Conservation (phyloP, 2,329 filamentous ascomycete genomes). For the Sclerotinia borealis region DNA sequence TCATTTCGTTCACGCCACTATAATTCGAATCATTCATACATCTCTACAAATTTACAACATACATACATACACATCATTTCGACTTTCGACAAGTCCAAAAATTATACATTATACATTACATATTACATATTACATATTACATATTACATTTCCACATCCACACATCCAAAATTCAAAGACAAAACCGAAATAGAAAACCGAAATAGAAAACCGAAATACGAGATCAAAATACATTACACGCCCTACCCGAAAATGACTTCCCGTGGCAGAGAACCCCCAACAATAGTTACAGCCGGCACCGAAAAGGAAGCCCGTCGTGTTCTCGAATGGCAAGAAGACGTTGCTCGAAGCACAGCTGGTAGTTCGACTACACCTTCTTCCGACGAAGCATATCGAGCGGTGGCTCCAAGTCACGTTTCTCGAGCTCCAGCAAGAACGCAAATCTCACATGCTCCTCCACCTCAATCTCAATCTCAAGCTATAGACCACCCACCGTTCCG, state of each 20-base stretch:
- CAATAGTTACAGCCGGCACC: slow-evolving; percentile 25
- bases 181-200: too few species aligned
- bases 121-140: neutral
- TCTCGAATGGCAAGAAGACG: slow-evolving; percentile 39
- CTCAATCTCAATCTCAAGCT: neutral
- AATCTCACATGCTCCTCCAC: neutral
- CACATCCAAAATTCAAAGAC: neutral
- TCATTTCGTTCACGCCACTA: neutral
- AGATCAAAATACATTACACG: neutral
- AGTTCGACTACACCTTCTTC: neutral
- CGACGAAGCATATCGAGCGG: neutral
- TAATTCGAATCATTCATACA: neutral
- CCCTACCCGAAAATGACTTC: neutral
- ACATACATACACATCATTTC: neutral
- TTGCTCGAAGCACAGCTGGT: slow-evolving; percentile 29
- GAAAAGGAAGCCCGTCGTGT: slow-evolving; percentile 34
- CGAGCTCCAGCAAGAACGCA: neutral
- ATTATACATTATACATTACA: neutral
- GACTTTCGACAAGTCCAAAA: neutral
- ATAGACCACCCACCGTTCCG: slow-evolving; percentile 8
- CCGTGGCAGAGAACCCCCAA: slow-evolving; percentile 2
- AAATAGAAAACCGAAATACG: neutral
- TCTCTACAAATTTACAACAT: neutral
- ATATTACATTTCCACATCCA: neutral
- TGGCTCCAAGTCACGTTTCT: slow-evolving; percentile 9